Evolutionary conservation across 441 rosid genomes (phyloP).

Genomic region (Euphorbia schlechtendalii): DNA sequence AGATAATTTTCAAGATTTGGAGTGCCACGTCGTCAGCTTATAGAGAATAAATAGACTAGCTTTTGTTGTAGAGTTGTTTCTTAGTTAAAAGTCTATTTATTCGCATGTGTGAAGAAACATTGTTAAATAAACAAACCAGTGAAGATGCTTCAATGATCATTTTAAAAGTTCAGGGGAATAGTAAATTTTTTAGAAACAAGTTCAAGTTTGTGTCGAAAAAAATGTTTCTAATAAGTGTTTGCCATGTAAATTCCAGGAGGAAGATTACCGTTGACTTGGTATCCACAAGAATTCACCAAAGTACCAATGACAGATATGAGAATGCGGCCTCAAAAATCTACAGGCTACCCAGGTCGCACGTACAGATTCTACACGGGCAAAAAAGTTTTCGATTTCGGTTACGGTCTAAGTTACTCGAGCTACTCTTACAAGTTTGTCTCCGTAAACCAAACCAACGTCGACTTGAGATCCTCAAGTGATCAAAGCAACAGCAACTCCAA

Average conservation of each 20-base stretch:
- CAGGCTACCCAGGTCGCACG: constrained; percentile 84
- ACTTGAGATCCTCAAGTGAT: constrained; percentile 21
- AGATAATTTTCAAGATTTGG: no score
- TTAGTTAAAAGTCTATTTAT: no score
- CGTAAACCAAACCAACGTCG: constrained; percentile 22
- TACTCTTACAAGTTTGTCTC: constrained; percentile 44
- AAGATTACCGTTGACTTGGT: constrained; percentile 84
- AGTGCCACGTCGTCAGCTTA: no score
- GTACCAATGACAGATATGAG: constrained; percentile 90
- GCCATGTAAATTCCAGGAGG: constrained; percentile 45
- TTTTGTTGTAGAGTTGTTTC: no score
- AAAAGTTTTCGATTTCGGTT: constrained; percentile 58
- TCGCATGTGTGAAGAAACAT: no score
- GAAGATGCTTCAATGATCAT: no score
- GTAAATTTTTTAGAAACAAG: no score
- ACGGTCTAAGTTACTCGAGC: constrained; percentile 70
- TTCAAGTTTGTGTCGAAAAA: no score
- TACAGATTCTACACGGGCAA: constrained; percentile 64
- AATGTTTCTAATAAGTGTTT: no score
- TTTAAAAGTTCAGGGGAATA: no score
- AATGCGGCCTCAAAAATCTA: constrained; percentile 52
- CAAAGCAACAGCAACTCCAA: constrained; percentile 18
- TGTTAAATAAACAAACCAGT: no score
- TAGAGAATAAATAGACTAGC: no score
- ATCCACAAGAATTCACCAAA: constrained; percentile 54